Percentiles rank a stretch among this genome's conserved stretches.
These are phyloP conservation scores for Russula virescens DNA, from an alignment of 768 basidiomycete genomes.

Conservation along the genomic window DNA sequence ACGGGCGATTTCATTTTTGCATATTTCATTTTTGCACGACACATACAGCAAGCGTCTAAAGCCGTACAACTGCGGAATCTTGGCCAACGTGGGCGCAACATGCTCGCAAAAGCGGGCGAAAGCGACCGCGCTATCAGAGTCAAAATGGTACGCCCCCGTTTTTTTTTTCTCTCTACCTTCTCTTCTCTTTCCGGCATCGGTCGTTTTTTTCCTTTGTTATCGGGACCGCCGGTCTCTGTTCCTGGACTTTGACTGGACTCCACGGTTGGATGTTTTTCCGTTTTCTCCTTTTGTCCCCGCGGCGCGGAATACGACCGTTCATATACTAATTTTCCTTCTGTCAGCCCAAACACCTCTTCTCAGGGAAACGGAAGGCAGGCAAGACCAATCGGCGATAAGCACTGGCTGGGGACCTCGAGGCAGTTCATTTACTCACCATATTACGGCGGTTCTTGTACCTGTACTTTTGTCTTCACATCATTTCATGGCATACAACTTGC, in stretches of 20 bases:
- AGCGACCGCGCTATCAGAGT: slow-evolving; percentile 72
- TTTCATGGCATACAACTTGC: neutral
- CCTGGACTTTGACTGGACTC: no score
- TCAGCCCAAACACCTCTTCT: slow-evolving; percentile 81
- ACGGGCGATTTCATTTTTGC: slow-evolving; percentile 14
- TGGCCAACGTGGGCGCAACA: slow-evolving; percentile 81
- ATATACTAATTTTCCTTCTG: slow-evolving; percentile 1
- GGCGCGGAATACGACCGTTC: no score
- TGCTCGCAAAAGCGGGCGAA: slow-evolving; percentile 88
- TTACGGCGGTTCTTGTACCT: neutral
- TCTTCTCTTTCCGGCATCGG: neutral
- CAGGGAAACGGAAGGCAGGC: slow-evolving; percentile 80
- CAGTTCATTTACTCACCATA: neutral
- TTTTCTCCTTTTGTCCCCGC: neutral
- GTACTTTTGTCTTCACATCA: neutral
- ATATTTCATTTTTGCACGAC: neutral
- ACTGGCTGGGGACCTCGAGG: neutral
- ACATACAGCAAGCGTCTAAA: slow-evolving; percentile 63
- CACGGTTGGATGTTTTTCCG: neutral
- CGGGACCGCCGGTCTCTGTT: no score
- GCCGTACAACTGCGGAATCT: slow-evolving; percentile 81
- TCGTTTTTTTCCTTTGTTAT: no score
- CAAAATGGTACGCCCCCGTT: slow-evolving; percentile 61
- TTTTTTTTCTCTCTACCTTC: neutral
- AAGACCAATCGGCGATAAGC: slow-evolving; percentile 72